Conservation (phyloP, 169 alveolate genomes). For the Plasmodium yoelii region DNA sequence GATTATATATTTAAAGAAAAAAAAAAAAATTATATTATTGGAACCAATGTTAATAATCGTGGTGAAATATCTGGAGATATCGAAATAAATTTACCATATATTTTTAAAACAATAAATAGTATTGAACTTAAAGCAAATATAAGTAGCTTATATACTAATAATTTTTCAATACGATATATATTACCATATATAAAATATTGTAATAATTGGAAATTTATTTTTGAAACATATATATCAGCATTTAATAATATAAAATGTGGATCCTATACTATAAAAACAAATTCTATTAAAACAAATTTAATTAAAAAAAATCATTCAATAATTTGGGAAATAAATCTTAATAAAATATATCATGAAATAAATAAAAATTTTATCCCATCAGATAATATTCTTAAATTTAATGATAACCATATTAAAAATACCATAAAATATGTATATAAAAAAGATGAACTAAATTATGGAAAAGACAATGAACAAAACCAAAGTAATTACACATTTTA, state of each 20-base stretch:
- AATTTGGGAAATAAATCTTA: conserved; percentile 38
- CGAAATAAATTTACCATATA: conserved; percentile 38
- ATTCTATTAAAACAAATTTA: conserved; percentile 23
- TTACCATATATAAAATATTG: conserved; percentile 17
- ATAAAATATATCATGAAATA: conserved; percentile 30
- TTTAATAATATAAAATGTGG: conserved; percentile 32
- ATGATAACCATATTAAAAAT: conserved; percentile 29
- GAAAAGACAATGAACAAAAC: neutral
- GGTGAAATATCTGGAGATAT: conserved; percentile 71
- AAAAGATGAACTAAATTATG: conserved; percentile 11
- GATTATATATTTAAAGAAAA: conserved; percentile 25
- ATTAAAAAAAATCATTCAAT: conserved; percentile 27
- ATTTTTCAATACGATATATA: conserved; percentile 32
- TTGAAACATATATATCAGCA: conserved; percentile 34
- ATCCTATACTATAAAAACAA: conserved; percentile 21
- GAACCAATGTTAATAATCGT: conserved; percentile 60
- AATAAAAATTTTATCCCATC: conserved; percentile 29
- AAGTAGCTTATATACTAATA: conserved; percentile 68
- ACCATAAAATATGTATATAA: conserved; percentile 30
- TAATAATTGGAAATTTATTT: conserved; percentile 8
- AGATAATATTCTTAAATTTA: conserved; percentile 7
- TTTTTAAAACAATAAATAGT: conserved; percentile 46
- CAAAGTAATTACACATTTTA: conserved; percentile 3
- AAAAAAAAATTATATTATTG: conserved; percentile 51
- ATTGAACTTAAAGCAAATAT: conserved; percentile 45